Evolutionary conservation across 164 flowering plant species (phyloP), one percentile per base, ranked within the genome.

Genomic region (Chimonanthus praecox): DNA sequence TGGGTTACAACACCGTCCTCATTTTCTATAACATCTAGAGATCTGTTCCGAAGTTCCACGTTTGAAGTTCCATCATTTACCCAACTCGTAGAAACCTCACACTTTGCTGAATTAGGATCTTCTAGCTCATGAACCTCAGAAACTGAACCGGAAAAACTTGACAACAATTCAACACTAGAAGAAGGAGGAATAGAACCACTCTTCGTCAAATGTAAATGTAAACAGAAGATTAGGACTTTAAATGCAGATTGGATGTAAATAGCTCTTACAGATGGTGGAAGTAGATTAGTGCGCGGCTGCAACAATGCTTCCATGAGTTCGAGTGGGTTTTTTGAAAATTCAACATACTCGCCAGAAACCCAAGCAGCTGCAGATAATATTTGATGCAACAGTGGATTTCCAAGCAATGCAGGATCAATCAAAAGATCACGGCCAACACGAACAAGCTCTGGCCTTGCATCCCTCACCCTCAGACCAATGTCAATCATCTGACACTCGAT

Each of bases 401-500:
- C 92, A 72, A 95, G 96, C 67, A 95, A 84, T 62, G 99, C 97
- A 72, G 99, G 99, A 80, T 95, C 98, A 69, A 90, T 95, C 71
- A 95, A 79, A 72, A 93, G 80, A 75, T 86, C 91, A 58, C 98
- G 94, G 68, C 82, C 77, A 74, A 92, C 90, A 72, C 77, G 87
- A 66, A 93, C 95, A 74, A 95, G 92, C 81, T 88, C 84, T 2
- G 83, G 85, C 78, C 98, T 89, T 20, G 72, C 98, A 84, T 95
- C 99, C 77, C 75, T 87, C 50, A 95, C 98, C 82, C 99, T 87
- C 84, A 89, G 69, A 68, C 93, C 93, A 73, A 95, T 88, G 81
- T 95, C 99, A 75, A 93, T 79, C 69, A 95, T 82, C 82, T 95
- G 99, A 58, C 77, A 76, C 82, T 88, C 99, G 69, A 95, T 90